These are phyloP conservation scores for Acacia acuminata DNA, from an alignment of 306 rosid genomes.

Conservation along the genomic window DNA sequence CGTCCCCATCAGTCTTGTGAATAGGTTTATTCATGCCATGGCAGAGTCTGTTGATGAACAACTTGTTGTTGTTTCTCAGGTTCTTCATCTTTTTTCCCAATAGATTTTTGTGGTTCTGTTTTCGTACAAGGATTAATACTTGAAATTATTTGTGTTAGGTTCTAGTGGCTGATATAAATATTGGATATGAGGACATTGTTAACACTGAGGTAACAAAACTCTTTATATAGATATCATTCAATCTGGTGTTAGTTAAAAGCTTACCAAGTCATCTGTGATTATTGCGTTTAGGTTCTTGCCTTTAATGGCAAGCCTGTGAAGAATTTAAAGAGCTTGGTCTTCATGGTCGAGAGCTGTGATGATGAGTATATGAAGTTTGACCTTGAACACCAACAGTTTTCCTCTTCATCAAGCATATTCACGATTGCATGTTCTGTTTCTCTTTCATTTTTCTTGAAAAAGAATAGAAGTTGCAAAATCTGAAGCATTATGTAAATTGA, in stretches of 20 bases:
- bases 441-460: not conserved
- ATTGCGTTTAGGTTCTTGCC: constrained; percentile 58
- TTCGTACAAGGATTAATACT: not conserved
- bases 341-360: constrained; percentile 73
- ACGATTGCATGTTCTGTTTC: not conserved
- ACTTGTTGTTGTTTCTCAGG: constrained; percentile 90
- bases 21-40: constrained; percentile 76
- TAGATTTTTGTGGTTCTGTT: constrained; percentile 6
- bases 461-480: not conserved
- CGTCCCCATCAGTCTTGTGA: constrained; percentile 82
- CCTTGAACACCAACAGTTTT: constrained; percentile 81
- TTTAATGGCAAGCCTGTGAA: constrained; percentile 85
- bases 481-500: not conserved
- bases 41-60: constrained; percentile 81
- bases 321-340: constrained; percentile 74
- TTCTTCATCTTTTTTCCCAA: constrained; percentile 21
- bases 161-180: constrained; percentile 43
- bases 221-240: not conserved
- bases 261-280: not conserved
- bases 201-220: constrained; percentile 71
- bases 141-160: constrained; percentile 51
- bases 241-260: not conserved
- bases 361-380: constrained; percentile 79
- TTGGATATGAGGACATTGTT: constrained; percentile 75
- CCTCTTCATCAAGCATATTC: not conserved